Base-by-base conservation (phyloP, 2,329 filamentous ascomycete species). In the Berkeleyomyces basicola region DNA sequence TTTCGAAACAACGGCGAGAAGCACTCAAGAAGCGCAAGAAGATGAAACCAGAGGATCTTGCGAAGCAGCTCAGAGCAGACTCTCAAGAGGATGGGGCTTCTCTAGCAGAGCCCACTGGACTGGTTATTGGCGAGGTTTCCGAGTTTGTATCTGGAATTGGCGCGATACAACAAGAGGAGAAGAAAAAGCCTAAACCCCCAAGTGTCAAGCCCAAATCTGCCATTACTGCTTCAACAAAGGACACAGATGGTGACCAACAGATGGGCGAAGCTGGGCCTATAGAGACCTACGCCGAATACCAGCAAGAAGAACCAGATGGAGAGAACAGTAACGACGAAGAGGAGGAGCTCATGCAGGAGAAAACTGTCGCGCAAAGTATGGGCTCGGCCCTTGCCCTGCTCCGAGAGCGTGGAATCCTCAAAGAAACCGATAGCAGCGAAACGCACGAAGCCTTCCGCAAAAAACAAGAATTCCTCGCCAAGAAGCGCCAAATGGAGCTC, bases 51-150 rank as follows among this genome's bases (percentile, higher is more conserved):
- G 90, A 93, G 70, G 93, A 97, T 67, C 79, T 99, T 65, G 91
- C 88, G 16, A 84, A 85, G 67, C 87, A 93, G 69, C 76, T 99
- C 46, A 85, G 83, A 23, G 81, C 84, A 39, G 79, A 80, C 33
- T 75, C 79, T 0, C 77, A 82, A 3, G 70, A 74, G 7, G 77
- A 79, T 49, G 78, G 80, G 59, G 75, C 76, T 42, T 77, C 77
- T 1, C 71, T 70, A 36, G 67, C 64, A 3, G 71, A 74, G 47
- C 70, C 68, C 2, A 75, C 74, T 39, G 92, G 90, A 1, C 77
- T 99, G 1, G 82, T 96, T n/a, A 91, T 99, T 63, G 92, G 96
- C 65, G 93, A 96, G 70, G 96, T 92, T 0, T 90, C 90, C 0
- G 91, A 96, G 69, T 99, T 99, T 68, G 87, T 99, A 39, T 87